Conservation (phyloP, 495 filamentous ascomycete species). For the Amphirosellinia nigrospora region DNA sequence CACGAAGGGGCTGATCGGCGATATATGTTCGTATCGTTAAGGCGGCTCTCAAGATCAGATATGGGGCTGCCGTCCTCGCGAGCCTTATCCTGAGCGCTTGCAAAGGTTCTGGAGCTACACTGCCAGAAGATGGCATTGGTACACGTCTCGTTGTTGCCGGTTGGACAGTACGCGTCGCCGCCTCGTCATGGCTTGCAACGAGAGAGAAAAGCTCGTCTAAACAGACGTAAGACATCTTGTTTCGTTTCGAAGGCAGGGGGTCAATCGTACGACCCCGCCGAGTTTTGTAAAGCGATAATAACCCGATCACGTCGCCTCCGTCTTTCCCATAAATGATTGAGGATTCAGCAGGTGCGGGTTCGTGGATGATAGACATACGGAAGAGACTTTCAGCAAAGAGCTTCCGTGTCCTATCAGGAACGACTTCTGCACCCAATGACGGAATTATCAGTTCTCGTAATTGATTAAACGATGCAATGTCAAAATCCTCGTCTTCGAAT, state of each 20-base stretch:
- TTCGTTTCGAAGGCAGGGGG: conserved; percentile 65
- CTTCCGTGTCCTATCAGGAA: conserved; percentile 71
- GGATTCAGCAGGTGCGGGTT: conserved; percentile 68
- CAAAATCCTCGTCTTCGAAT: conserved; percentile 72
- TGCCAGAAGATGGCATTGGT: conserved; percentile 19
- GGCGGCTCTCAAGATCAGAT: conserved; percentile 81
- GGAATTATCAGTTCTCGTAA: conserved; percentile 77
- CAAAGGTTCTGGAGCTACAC: conserved; percentile 31
- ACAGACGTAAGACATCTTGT: conserved; percentile 77
- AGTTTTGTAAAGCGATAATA: conserved; percentile 67
- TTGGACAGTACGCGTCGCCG: conserved; percentile 37
- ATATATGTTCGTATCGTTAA: conserved; percentile 82
- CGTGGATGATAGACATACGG: conserved; percentile 79
- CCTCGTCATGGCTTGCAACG: conserved; percentile 54
- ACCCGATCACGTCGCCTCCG: conserved; percentile 45
- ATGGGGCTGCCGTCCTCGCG: conserved; percentile 78
- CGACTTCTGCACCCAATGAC: conserved; percentile 65
- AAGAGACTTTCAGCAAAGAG: conserved; percentile 81
- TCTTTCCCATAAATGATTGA: conserved; percentile 48
- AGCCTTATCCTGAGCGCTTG: conserved; percentile 60
- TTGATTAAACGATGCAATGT: conserved; percentile 73
- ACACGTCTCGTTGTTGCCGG: conserved; percentile 38
- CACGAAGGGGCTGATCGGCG: conserved; percentile 89
- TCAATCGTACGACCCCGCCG: conserved; percentile 75
- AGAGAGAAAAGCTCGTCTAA: conserved; percentile 83